phyloP scores from a whole-genome alignment of 2,329 filamentous ascomycete genomes.

The Laburnicola sp. region DNA sequence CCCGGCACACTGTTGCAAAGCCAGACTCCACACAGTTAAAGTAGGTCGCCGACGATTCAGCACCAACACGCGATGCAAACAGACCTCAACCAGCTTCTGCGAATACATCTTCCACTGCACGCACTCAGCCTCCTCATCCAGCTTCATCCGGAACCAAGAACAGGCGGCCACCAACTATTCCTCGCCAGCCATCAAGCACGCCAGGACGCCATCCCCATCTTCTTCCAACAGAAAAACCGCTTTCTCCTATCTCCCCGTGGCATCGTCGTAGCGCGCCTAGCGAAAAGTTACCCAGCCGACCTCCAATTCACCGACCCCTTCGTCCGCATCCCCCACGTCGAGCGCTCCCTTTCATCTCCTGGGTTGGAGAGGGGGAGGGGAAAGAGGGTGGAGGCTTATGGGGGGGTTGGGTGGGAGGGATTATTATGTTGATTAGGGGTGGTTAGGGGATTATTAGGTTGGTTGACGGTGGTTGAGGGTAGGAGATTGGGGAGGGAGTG shows the following conservation, averaged over 20 bases:
- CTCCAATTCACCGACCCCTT: not conserved
- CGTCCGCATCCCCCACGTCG: not conserved
- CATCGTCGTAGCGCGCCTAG: not conserved
- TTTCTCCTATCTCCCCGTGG: slow-evolving; percentile 6
- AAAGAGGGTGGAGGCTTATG: too few species aligned
- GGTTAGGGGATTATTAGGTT: too few species aligned
- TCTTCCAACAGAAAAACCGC: slow-evolving; percentile 3
- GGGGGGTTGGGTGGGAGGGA: too few species aligned
- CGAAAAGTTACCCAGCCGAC: not conserved
- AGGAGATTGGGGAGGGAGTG: too few species aligned
- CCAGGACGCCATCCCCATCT: slow-evolving; percentile 7
- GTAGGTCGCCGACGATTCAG: not conserved
- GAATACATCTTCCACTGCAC: slow-evolving; percentile 4
- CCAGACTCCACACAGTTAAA: not conserved
- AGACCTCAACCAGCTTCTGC: not conserved
- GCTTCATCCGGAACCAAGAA: not conserved
- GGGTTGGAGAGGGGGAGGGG: too few species aligned
- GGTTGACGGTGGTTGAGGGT: too few species aligned
- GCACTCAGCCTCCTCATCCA: not conserved
- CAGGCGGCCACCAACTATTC: slow-evolving; percentile 2
- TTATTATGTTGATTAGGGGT: too few species aligned
- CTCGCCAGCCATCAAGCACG: slow-evolving; percentile 9
- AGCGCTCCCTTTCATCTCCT: slow-evolving; percentile 11
- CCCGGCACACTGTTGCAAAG: not conserved
- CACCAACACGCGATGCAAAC: not conserved